Conservation (phyloP, 208 protist species). For the Endotrypanum monterogeii region DNA sequence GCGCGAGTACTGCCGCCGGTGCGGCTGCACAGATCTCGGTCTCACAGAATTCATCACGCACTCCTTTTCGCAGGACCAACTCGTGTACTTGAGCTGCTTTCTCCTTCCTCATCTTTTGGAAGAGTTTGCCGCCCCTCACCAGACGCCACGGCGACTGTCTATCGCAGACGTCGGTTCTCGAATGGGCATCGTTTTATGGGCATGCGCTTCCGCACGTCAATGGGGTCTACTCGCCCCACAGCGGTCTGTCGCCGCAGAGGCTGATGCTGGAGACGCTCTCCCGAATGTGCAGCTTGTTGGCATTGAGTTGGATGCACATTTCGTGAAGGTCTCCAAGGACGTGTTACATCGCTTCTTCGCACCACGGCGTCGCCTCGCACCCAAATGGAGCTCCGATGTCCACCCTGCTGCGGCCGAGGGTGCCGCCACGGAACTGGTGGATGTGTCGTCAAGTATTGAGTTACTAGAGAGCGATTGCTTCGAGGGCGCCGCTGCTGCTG, state of each 20-base stretch:
- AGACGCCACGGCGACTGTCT: slow-evolving; percentile 12
- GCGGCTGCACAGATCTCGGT: slow-evolving; percentile 60
- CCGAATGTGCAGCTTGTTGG: slow-evolving; percentile 22
- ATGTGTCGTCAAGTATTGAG: slow-evolving; percentile 13
- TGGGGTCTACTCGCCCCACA: slow-evolving; percentile 28
- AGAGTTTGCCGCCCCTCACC: neutral
- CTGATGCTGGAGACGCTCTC: neutral
- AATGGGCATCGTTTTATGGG: slow-evolving; percentile 68
- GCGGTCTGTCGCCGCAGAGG: neutral
- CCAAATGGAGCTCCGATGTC: slow-evolving; percentile 4
- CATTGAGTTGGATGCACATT: slow-evolving; percentile 18
- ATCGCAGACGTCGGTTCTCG: slow-evolving; percentile 82
- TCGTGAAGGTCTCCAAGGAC: slow-evolving; percentile 32
- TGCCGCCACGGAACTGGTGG: neutral
- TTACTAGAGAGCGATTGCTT: slow-evolving; percentile 76
- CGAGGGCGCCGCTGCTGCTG: slow-evolving; percentile 42
- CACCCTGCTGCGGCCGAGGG: neutral
- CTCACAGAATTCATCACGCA: slow-evolving; percentile 81
- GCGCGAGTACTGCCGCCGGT: slow-evolving; percentile 71
- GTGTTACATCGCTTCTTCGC: slow-evolving; percentile 33
- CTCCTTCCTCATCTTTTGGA: slow-evolving; percentile 42
- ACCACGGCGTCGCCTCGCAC: slow-evolving; percentile 26
- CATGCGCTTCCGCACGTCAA: slow-evolving; percentile 59
- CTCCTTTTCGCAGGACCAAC: slow-evolving; percentile 82
- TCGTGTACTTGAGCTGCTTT: slow-evolving; percentile 75